Evolutionary conservation across 306 rosid species (phyloP), one percentile per base, ranked within the genome.

Genomic region (Arachis stenosperma): DNA sequence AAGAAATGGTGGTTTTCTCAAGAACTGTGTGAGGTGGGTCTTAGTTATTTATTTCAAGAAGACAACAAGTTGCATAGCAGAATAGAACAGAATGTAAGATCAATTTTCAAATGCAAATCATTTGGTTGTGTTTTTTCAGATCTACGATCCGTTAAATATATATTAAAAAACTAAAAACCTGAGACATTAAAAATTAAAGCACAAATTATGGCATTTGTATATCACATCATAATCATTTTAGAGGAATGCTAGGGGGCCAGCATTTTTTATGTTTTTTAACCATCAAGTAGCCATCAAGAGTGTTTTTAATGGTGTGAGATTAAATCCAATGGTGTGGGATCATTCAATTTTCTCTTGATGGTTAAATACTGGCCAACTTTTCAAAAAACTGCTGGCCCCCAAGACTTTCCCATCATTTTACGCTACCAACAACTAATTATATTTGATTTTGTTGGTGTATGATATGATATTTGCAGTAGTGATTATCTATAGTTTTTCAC

Each of bases 51-150:
- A 39, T 67, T 63, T 48, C 39, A 53, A 62, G 74, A 73, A 29
- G 52, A 53, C 53, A 69, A 74, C 75, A 67, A 70, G 50, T 51
- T 63, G 79, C 46, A 40, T 53, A 17, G 29, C 37, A 33, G 79
- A 46, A 40, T 53, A 17, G 40, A 17, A 29, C 42, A 22, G 11
- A 48, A 47, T 37, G 11, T 27, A 30, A 62, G 74, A 63, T 62
- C 17, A 14, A 55, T 43, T 27, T 56, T 61, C 11, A 70, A 54
- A 46, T 72, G 29, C 39, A 44, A 62, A 70, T 15, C n/a, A 14
- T 43, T 70, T 62, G 71, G 54, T 65, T 8, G 30, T 59, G 70
- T 65, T 57, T 60, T 7, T 52, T 8, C 46, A 53, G 59, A 70
- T 62, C 68, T 54, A 30, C 27, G 5, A 27, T 37, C 66, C 48